Conservation (phyloP, 2,329 filamentous ascomycete species). For the Aspergillus aculeatus region DNA sequence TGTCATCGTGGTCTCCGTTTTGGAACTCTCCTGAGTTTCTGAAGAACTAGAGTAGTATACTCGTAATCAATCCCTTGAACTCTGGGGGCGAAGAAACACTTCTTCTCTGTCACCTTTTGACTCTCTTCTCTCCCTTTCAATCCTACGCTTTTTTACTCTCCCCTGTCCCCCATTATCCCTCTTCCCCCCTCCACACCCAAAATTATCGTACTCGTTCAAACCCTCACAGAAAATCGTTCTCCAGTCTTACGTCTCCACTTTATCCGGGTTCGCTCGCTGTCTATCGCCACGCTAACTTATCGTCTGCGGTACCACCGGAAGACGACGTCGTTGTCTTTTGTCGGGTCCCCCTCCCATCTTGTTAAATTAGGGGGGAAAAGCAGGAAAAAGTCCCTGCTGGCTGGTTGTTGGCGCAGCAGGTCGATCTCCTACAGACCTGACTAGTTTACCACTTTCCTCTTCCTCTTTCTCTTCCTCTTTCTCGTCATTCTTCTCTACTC, state of each 20-base stretch:
- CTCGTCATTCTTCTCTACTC: not conserved
- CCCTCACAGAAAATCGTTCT: not conserved
- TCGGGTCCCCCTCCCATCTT: not conserved
- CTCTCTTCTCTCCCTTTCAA: constrained; percentile 2
- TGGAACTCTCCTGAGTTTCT: no score
- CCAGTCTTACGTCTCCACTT: constrained; percentile 6
- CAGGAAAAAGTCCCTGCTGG: constrained; percentile 5
- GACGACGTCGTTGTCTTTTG: constrained; percentile 3
- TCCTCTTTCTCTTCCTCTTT: not conserved
- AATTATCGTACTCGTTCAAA: not conserved
- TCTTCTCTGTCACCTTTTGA: not conserved
- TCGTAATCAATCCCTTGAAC: no score
- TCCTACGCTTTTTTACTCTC: not conserved
- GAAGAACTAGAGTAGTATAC: no score
- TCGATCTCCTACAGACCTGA: not conserved
- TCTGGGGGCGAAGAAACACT: not conserved
- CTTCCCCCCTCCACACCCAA: not conserved
- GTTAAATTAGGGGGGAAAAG: not conserved
- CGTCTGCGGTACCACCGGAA: constrained; percentile 9
- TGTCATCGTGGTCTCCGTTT: not conserved
- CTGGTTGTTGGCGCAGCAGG: not conserved
- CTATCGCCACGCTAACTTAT: constrained; percentile 6
- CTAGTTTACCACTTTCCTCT: not conserved
- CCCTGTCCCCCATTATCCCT: not conserved
- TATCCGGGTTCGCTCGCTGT: not conserved